A percentile compares a stretch with the other conserved stretches of the same genome.
Conservation (phyloP, 2,329 filamentous ascomycete species). For the Arthrobotrys musiformis region DNA sequence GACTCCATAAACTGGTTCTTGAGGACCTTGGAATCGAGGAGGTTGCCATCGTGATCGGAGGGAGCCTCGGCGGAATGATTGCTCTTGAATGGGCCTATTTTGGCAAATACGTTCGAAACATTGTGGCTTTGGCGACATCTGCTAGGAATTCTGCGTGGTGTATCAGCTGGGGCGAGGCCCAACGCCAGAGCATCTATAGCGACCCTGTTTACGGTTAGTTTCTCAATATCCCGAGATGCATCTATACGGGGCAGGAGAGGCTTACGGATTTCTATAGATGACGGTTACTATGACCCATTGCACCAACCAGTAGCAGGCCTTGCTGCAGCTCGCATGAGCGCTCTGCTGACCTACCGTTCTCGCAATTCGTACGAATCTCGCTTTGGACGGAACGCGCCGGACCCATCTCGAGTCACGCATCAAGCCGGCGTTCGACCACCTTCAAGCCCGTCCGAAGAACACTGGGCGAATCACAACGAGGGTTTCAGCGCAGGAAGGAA, state of each 20-base stretch:
- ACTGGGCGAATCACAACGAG: conserved; percentile 85
- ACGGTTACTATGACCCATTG: conserved; percentile 92
- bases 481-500: conserved; percentile 65
- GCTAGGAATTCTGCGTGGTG: conserved; percentile 88
- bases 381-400: conserved; percentile 91
- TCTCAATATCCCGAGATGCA: not conserved
- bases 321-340: conserved; percentile 95
- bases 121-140: conserved; percentile 86
- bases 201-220: conserved; percentile 82
- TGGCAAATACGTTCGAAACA: conserved; percentile 81
- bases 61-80: conserved; percentile 88
- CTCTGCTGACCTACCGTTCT: conserved; percentile 92
- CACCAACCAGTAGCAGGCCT: conserved; percentile 77
- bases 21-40: conserved; percentile 83
- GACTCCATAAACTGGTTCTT: conserved; percentile 80
- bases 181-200: conserved; percentile 93
- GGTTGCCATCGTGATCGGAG: conserved; percentile 81
- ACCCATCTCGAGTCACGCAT: conserved; percentile 82
- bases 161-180: conserved; percentile 89
- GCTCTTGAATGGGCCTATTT: conserved; percentile 93
- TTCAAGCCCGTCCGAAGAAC: conserved; percentile 73
- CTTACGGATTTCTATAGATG: conserved; percentile 67
- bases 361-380: conserved; percentile 96
- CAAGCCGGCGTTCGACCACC: conserved; percentile 75
- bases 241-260: not conserved